phyloP scores from a whole-genome alignment of 1,139 yeast genomes.

The Debaryomyces coudertii region DNA sequence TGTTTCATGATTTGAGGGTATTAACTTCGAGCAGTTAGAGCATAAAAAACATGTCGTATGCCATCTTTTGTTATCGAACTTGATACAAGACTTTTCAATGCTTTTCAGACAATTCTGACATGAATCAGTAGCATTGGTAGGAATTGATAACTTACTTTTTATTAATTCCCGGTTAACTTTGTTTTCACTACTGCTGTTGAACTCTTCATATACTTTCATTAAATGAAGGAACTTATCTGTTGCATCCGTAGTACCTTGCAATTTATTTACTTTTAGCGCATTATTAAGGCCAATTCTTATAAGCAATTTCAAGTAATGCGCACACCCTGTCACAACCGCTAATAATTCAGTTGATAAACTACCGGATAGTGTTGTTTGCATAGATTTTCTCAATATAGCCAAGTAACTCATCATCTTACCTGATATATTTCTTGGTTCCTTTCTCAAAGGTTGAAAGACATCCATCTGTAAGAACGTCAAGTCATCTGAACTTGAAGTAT shows the following conservation, averaged over 20 bases:
- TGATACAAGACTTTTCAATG: constrained; percentile 80
- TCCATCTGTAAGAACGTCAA: constrained; percentile 14
- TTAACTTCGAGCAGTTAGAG: constrained; percentile 47
- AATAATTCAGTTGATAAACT: constrained; percentile 61
- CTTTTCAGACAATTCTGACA: constrained; percentile 73
- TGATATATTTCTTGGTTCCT: constrained; percentile 88
- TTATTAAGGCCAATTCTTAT: constrained; percentile 80
- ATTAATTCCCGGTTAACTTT: constrained; percentile 22
- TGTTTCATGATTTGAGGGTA: constrained; percentile 27
- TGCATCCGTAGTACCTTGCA: constrained; percentile 60
- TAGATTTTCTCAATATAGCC: constrained; percentile 67
- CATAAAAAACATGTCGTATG: constrained; percentile 77
- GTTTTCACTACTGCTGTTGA: constrained; percentile 15
- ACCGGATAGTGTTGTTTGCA: constrained; percentile 54
- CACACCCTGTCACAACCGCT: constrained; percentile 86
- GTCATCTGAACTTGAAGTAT: constrained; percentile 8
- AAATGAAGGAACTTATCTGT: constrained; percentile 62
- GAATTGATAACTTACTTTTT: constrained; percentile 44
- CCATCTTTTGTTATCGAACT: constrained; percentile 72
- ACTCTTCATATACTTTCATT: constrained; percentile 31
- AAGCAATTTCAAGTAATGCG: constrained; percentile 86
- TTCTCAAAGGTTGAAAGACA: constrained; percentile 44
- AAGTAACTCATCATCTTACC: constrained; percentile 78
- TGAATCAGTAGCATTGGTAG: constrained; percentile 73
- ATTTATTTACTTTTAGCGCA: constrained; percentile 69